Evolutionary conservation across 139 green algal species (phyloP).

Genomic region (Eudorina sp.): DNA sequence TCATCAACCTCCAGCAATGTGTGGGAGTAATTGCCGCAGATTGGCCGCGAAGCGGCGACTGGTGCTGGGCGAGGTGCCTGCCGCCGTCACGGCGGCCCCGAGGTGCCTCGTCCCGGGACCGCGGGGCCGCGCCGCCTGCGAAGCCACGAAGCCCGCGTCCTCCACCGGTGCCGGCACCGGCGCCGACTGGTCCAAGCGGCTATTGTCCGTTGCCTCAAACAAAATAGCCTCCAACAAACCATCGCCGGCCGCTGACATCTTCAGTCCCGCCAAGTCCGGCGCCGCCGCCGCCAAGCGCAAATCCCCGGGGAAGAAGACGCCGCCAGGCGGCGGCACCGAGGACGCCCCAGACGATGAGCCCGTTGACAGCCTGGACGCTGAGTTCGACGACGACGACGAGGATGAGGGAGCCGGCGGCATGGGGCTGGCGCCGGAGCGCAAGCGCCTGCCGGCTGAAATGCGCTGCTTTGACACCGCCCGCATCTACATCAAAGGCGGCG

Average conservation of each 20-base stretch:
- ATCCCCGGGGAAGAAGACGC: no score
- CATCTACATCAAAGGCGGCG: slow-evolving; percentile 92
- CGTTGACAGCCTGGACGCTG: no score
- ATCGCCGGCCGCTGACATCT: not conserved
- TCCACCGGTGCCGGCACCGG: not conserved
- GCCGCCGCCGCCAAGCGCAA: not conserved
- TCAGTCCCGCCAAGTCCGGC: slow-evolving; percentile 21
- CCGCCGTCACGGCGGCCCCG: not conserved
- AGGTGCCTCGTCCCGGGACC: not conserved
- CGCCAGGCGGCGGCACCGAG: no score
- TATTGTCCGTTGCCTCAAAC: slow-evolving; percentile 39
- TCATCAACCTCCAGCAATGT: not conserved
- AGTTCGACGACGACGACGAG: not conserved
- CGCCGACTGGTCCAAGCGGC: slow-evolving; percentile 47
- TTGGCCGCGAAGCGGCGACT: not conserved
- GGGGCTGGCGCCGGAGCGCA: slow-evolving; percentile 12
- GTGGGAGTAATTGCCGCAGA: not conserved
- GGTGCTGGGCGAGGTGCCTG: not conserved
- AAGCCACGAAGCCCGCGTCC: not conserved
- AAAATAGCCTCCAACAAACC: not conserved
- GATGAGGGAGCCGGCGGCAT: not conserved
- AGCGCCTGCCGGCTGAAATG: slow-evolving; percentile 84
- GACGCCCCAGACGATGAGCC: no score
- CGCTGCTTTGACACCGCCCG: slow-evolving; percentile 95
- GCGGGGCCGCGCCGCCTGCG: not conserved